Evolutionary conservation across 768 basidiomycete genomes (phyloP).

Genomic region (Psilocybe cyanescens): DNA sequence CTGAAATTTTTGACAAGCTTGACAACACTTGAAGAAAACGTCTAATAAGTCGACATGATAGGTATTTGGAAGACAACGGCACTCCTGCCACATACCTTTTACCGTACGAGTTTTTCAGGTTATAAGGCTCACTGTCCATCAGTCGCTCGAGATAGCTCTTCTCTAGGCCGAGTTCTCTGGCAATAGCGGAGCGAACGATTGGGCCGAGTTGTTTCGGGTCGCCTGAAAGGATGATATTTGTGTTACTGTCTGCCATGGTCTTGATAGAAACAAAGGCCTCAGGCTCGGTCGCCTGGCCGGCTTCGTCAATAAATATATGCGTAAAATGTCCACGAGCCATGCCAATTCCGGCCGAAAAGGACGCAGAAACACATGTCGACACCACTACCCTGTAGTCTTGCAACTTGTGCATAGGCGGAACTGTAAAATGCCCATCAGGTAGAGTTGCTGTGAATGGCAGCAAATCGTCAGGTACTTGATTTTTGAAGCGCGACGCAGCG

Average conservation of each 20-base stretch:
- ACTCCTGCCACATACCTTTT: too few relatives aligned
- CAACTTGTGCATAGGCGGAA: too few relatives aligned
- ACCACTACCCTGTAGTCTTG: slow-evolving; percentile 56
- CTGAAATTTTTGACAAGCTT: too few relatives aligned
- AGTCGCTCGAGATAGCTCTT: slow-evolving; percentile 24
- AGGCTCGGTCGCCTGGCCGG: too few relatives aligned
- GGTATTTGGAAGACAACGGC: too few relatives aligned
- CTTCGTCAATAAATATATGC: slow-evolving; percentile 72
- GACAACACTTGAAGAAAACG: too few relatives aligned
- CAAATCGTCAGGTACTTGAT: slow-evolving; percentile 49
- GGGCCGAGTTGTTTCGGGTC: slow-evolving; percentile 42
- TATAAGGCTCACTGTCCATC: slow-evolving; percentile 50
- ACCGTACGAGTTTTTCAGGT: slow-evolving; percentile 27
- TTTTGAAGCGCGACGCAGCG: slow-evolving; percentile 44
- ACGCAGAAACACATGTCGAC: slow-evolving; percentile 67
- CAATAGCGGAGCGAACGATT: slow-evolving; percentile 61
- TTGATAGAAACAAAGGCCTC: too few relatives aligned
- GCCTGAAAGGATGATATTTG: too few relatives aligned
- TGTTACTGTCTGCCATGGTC: too few relatives aligned
- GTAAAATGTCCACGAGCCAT: slow-evolving; percentile 63
- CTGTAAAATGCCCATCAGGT: slow-evolving; percentile 29
- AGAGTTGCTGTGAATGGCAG: slow-evolving; percentile 36
- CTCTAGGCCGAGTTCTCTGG: slow-evolving; percentile 58
- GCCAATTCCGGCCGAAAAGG: slow-evolving; percentile 57
- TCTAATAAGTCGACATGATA: too few relatives aligned